Evolutionary conservation across 1,139 yeast genomes (phyloP), one percentile per base, ranked within the genome.

Genomic region (Arxiozyma slooffiae): DNA sequence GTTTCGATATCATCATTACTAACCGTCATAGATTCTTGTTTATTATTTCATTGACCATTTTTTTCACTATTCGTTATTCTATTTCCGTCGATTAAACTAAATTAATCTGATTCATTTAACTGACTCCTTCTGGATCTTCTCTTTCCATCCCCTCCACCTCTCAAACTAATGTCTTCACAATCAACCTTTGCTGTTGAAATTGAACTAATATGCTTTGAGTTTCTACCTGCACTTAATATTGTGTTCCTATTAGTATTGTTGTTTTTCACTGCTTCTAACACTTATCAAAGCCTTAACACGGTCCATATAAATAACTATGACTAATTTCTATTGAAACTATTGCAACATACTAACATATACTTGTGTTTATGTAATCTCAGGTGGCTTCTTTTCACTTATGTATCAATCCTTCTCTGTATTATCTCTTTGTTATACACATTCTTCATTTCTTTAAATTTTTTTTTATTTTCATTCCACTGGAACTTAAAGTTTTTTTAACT

Each of bases 281-380:
- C 57, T 56, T 22, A 57, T 54, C 18, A 57, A 39, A 21, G 52
- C 49, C 41, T 58, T 50, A n/a, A 57, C 55, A 46, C 60, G 51
- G 39, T 55, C 54, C 60, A 57, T 40, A 30, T 40, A 40, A 23
- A 23, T 21, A 30, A n/a, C 7, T 23, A 8, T 39, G 14, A 39
- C 16, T 20, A 18, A 14, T 30, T 4, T 6, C 36, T 30, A 30
- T n/a, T 30, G 36, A 16, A 11, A 30, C 7, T 30, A 30, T 30
- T 30, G 36, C 36, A 30, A 30, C n/a, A 16, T 11, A 30, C 36
- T 14, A 30, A 30, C 36, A 16, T 14, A 30, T 4, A 30, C 14
- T 3, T 30, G 6, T 6, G 6, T 2, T 1, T 30, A 11, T 14
- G 6, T 14, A 30, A 16, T 30, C 7, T 30, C 14, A 30, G 3